These are phyloP conservation scores for Escovopsis sp. DNA, from an alignment of 2,329 filamentous ascomycete species.

Conservation along the genomic window DNA sequence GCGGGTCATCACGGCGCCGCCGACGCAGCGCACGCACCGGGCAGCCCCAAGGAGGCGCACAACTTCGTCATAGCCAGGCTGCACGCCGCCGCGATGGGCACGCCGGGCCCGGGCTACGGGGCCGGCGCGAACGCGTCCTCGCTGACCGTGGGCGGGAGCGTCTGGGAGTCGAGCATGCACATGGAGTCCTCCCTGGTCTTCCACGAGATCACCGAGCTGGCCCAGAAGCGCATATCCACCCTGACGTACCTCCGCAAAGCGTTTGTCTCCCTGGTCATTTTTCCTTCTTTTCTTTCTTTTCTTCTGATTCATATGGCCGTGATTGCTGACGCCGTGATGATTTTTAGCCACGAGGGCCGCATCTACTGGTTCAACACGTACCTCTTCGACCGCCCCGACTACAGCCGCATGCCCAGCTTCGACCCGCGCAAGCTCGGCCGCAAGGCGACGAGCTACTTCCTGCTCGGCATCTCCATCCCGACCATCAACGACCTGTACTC, in stretches of 20 bases:
- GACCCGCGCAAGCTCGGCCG: slow-evolving; percentile 71
- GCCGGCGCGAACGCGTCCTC: too few relatives aligned
- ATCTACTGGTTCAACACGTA: slow-evolving; percentile 98
- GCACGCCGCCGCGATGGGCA: slow-evolving; percentile 9
- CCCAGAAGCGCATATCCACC: slow-evolving; percentile 85
- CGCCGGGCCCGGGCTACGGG: neutral
- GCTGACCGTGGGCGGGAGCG: too few relatives aligned
- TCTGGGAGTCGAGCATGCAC: slow-evolving; percentile 16
- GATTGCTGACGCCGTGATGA: neutral
- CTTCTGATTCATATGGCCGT: too few relatives aligned
- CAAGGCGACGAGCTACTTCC: slow-evolving; percentile 83
- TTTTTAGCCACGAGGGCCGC: slow-evolving; percentile 67
- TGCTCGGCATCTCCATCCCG: slow-evolving; percentile 83
- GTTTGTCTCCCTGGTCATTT: too few relatives aligned
- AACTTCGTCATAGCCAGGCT: too few relatives aligned
- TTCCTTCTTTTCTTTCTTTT: too few relatives aligned
- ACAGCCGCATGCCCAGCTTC: slow-evolving; percentile 73
- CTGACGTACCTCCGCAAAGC: slow-evolving; percentile 85
- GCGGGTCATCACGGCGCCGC: neutral
- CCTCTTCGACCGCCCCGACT: slow-evolving; percentile 71
- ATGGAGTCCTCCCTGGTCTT: slow-evolving; percentile 36
- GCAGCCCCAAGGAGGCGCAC: slow-evolving; percentile 1
- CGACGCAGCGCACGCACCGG: slow-evolving; percentile 1
- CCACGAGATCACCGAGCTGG: slow-evolving; percentile 65
- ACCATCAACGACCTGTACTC: slow-evolving; percentile 80